A percentile compares a stretch with the other conserved stretches of the same genome.
Evolutionary conservation across 768 basidiomycete species (phyloP).

Genomic region (Pleurotus platypus): DNA sequence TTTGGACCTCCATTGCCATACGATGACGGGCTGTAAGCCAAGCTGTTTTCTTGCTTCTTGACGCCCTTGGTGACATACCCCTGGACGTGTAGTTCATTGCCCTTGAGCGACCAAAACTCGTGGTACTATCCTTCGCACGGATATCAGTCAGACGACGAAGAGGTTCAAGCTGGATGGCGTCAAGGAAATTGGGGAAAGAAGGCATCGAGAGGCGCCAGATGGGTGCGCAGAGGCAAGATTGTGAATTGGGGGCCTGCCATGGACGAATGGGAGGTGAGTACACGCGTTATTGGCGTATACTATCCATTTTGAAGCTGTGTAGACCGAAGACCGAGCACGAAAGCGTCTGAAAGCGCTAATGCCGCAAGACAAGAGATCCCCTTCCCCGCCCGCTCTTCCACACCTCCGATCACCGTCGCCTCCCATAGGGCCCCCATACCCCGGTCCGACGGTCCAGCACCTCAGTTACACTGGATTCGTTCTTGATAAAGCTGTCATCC

Average conservation of each 20-base stretch:
- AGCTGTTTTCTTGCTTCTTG: neutral
- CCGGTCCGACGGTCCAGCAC: conserved; percentile 62
- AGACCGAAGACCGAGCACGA: conserved; percentile 82
- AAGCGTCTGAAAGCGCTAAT: conserved; percentile 72
- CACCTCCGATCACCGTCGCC: conserved; percentile 79
- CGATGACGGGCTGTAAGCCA: neutral
- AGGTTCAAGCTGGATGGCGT: conserved; percentile 38
- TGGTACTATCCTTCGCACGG: conserved; percentile 88
- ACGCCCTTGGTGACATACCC: neutral
- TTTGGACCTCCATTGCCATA: neutral
- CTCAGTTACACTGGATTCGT: conserved; percentile 81
- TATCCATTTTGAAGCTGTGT: conserved; percentile 14
- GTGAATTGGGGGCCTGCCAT: conserved; percentile 79
- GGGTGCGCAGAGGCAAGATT: conserved; percentile 81
- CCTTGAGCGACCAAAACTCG: conserved; percentile 67
- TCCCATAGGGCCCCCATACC: conserved; percentile 74
- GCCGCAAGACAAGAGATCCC: conserved; percentile 58
- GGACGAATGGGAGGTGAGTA: conserved; percentile 81
- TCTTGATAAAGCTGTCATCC: conserved; percentile 79
- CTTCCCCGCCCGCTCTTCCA: conserved; percentile 69
- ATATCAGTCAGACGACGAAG: conserved; percentile 62
- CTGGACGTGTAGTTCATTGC: conserved; percentile 21
- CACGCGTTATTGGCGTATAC: neutral
- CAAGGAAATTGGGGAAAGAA: conserved; percentile 87
- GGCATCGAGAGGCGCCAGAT: conserved; percentile 67